These are phyloP conservation scores for Amaranthus tricolor DNA, from an alignment of 179 eudicot genomes.

Conservation along the genomic window DNA sequence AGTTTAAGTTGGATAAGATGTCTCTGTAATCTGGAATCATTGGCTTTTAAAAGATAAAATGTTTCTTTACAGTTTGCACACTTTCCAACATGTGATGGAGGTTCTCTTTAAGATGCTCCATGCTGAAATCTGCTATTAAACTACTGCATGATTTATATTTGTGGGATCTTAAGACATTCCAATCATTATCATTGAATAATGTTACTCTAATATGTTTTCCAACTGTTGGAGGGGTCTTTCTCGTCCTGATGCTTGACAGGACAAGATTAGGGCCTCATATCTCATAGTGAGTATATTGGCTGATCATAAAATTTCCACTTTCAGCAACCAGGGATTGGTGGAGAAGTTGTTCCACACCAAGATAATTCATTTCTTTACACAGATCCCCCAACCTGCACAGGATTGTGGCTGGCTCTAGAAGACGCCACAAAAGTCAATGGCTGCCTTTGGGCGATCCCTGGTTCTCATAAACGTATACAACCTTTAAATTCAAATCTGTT, in stretches of 20 bases:
- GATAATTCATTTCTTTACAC: constrained; percentile 94
- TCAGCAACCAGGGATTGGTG: constrained; percentile 99
- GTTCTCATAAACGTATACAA: constrained; percentile 72
- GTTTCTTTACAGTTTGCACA: neutral
- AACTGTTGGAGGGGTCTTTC: too few relatives aligned
- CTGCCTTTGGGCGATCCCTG: constrained; percentile 99
- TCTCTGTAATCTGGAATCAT: neutral
- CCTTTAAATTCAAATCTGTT: neutral
- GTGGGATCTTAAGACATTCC: neutral
- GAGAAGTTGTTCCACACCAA: constrained; percentile 99
- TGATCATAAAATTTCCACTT: constrained; percentile 16
- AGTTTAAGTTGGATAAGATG: neutral
- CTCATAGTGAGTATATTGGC: constrained; percentile 2
- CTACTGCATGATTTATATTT: neutral
- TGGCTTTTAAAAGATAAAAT: neutral
- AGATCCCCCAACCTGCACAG: constrained; percentile 86
- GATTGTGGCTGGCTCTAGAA: constrained; percentile 94
- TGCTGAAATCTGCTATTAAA: neutral
- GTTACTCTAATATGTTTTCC: too few relatives aligned
- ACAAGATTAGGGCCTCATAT: neutral
- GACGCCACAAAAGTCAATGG: constrained; percentile 83
- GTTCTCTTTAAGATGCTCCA: neutral
- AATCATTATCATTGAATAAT: too few relatives aligned
- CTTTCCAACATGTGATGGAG: neutral
- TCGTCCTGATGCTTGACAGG: neutral